A percentile compares a stretch with the other conserved stretches of the same genome.
Conservation (phyloP, 441 rosid species). For the Populus tomentosa region DNA sequence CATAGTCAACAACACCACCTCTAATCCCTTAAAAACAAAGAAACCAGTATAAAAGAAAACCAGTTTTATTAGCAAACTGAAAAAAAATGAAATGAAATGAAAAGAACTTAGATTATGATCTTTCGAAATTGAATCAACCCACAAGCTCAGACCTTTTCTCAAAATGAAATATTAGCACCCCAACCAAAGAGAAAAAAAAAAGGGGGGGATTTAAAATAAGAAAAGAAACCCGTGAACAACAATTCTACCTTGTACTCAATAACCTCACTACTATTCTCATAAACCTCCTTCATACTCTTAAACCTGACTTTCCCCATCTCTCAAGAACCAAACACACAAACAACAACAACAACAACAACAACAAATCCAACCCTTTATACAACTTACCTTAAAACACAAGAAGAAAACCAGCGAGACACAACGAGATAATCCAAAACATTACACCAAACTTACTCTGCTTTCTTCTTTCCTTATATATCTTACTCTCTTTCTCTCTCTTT, state of each 20-base stretch:
- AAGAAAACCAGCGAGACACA: not conserved
- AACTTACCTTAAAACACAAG: not conserved
- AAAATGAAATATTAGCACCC: not conserved
- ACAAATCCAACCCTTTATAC: not conserved
- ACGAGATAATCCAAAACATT: not conserved
- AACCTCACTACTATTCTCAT: constrained; percentile 2
- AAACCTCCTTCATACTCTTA: constrained; percentile 21
- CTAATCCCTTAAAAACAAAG: not conserved
- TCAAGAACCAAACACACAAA: not conserved
- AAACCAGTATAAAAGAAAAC: not conserved
- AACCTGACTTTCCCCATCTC: constrained; percentile 20
- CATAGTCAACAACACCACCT: not conserved
- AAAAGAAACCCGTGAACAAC: constrained; percentile 4
- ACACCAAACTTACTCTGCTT: not conserved
- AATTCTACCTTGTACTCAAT: constrained; percentile 17
- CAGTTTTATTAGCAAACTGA: not conserved
- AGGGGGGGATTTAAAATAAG: not conserved
- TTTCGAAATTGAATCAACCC: not conserved
- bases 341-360: not conserved
- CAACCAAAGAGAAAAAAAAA: not conserved
- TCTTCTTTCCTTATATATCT: not conserved
- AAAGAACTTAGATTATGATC: not conserved
- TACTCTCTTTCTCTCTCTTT: not conserved
- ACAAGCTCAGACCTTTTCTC: not conserved
- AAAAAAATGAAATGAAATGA: not conserved